phyloP scores from a whole-genome alignment of 2,329 filamentous ascomycete genomes.

The Fonsecaea erecta region DNA sequence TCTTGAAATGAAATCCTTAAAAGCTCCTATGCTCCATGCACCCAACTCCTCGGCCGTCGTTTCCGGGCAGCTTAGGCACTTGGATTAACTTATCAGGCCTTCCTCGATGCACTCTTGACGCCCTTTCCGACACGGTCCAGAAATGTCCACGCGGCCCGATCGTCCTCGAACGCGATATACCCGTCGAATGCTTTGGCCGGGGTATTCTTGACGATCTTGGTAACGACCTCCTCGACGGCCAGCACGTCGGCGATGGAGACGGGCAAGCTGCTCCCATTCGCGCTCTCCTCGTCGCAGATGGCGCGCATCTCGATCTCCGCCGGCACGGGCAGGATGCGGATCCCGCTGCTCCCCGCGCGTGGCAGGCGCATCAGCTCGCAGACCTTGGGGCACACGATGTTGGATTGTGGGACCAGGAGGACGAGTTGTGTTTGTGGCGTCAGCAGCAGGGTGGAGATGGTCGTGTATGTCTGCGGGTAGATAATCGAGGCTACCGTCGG shows the following conservation, averaged over 20 bases:
- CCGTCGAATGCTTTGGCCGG: constrained; percentile 26
- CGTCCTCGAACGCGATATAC: constrained; percentile 27
- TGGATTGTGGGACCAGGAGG: constrained; percentile 24
- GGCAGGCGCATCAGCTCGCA: constrained; percentile 24
- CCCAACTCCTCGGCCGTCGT: too few relatives aligned
- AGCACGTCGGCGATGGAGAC: constrained; percentile 3
- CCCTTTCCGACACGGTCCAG: constrained; percentile 27
- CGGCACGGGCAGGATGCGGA: constrained; percentile 27
- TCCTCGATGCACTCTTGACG: constrained; percentile 11
- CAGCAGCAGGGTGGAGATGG: constrained; percentile 25
- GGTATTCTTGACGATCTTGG: constrained; percentile 26
- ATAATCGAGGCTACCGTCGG: constrained; percentile 12
- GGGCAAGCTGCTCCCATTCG: not conserved
- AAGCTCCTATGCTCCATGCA: too few relatives aligned
- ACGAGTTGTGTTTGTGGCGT: constrained; percentile 23
- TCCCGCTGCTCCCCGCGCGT: constrained; percentile 14
- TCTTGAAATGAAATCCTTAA: too few relatives aligned
- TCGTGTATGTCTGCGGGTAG: constrained; percentile 20
- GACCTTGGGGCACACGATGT: constrained; percentile 22
- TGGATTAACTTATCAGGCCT: not conserved
- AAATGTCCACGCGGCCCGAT: constrained; percentile 24
- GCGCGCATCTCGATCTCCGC: constrained; percentile 10
- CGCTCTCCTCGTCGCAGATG: not conserved
- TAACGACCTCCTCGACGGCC: constrained; percentile 22
- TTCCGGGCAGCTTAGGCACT: too few relatives aligned